Conservation (phyloP, 306 rosid species). For the Rosa chinensis region DNA sequence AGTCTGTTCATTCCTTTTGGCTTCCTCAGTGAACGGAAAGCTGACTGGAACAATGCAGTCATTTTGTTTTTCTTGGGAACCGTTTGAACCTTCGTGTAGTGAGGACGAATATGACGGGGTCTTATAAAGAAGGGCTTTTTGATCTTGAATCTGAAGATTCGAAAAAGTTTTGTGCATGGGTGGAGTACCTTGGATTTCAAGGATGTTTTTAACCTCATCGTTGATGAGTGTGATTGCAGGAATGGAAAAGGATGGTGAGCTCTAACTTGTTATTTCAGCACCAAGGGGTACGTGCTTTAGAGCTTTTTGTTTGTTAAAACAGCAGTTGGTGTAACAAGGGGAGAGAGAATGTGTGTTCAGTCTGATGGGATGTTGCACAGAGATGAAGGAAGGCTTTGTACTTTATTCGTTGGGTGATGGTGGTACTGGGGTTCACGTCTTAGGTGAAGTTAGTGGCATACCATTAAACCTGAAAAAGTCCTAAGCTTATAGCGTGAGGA, state of each 20-base stretch:
- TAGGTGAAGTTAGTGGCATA: constrained; percentile 14
- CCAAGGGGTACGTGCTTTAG: constrained; percentile 19
- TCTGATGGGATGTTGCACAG: not conserved
- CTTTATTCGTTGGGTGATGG: constrained; percentile 7
- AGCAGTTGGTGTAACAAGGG: constrained; percentile 37
- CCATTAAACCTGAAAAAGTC: constrained; percentile 10
- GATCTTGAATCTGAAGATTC: constrained; percentile 52
- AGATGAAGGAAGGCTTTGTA: constrained; percentile 14
- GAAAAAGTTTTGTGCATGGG: constrained; percentile 58
- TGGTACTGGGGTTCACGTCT: constrained; percentile 28
- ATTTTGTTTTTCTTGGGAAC: constrained; percentile 28
- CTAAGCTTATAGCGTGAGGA: not conserved
- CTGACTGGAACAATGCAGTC: constrained; percentile 35
- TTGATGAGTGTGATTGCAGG: constrained; percentile 53
- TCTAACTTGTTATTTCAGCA: constrained; percentile 23
- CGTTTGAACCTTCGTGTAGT: constrained; percentile 17
- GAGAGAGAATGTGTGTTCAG: constrained; percentile 22
- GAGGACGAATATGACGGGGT: constrained; percentile 28
- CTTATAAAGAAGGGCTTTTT: constrained; percentile 55
- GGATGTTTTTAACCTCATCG: constrained; percentile 69
- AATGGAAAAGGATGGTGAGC: constrained; percentile 25
- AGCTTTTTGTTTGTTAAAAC: not conserved
- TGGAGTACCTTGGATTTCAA: constrained; percentile 68
- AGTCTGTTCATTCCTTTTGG: constrained; percentile 25
- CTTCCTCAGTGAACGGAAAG: constrained; percentile 41